phyloP scores from a whole-genome alignment of 2,329 filamentous ascomycete species.

The Hortaea werneckii region DNA sequence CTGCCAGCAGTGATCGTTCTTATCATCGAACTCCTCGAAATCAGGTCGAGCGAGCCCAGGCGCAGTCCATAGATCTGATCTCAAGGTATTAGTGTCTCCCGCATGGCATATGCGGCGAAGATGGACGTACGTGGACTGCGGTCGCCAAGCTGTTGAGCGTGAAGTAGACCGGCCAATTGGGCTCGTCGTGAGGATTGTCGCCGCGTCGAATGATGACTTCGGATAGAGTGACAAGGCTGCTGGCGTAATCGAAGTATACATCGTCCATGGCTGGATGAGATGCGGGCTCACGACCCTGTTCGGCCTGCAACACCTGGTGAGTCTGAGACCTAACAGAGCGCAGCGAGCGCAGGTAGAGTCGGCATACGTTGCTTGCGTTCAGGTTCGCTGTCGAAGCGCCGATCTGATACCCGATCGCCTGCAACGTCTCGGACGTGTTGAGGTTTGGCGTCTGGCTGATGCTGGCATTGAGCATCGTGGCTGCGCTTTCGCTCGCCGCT shows the following conservation, averaged over 20 bases:
- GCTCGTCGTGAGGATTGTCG: conserved; percentile 27
- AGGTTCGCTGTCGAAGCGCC: conserved; percentile 1
- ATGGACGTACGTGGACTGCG: conserved; percentile 12
- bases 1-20: conserved; percentile 27
- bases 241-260: conserved; percentile 14
- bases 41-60: conserved; percentile 19
- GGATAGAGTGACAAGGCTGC: conserved; percentile 18
- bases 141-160: conserved; percentile 23
- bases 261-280: too few species aligned
- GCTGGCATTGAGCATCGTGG: background rate
- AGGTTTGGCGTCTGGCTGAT: background rate
- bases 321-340: background rate
- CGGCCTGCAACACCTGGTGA: too few species aligned
- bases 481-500: background rate
- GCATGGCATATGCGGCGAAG: background rate
- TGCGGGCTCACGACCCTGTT: too few species aligned
- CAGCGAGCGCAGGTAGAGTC: too few species aligned
- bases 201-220: conserved; percentile 23
- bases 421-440: background rate
- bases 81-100: background rate
- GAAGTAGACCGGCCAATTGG: conserved; percentile 26
- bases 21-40: conserved; percentile 20
- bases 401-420: background rate
- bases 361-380: background rate
- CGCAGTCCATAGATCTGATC: conserved; percentile 18